phyloP scores from a whole-genome alignment of 768 basidiomycete genomes.

The Obba rivulosa region DNA sequence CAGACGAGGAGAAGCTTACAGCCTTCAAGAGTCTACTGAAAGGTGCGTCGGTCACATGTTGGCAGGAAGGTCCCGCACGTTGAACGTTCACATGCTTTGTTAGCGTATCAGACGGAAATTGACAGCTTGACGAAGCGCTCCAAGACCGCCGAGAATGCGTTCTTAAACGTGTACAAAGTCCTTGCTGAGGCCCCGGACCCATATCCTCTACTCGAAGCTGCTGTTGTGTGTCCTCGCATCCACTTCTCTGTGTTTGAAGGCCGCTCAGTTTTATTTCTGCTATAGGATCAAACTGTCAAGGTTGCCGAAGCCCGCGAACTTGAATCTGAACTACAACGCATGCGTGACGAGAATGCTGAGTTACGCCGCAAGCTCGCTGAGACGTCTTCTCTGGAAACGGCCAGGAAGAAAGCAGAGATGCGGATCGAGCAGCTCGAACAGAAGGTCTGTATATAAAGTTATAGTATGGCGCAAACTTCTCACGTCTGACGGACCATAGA shows the following conservation, averaged over 20 bases:
- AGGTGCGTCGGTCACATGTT: conserved; percentile 36
- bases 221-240: conserved; percentile 53
- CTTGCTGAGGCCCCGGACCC: conserved; percentile 97
- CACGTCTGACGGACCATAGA: conserved; percentile 40
- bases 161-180: conserved; percentile 95
- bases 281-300: conserved; percentile 89
- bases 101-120: conserved; percentile 95
- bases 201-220: conserved; percentile 91
- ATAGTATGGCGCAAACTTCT: background rate
- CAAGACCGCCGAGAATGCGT: conserved; percentile 90
- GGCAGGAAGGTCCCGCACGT: background rate
- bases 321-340: conserved; percentile 64
- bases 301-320: conserved; percentile 75
- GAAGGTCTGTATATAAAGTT: conserved; percentile 50
- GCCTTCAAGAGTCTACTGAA: conserved; percentile 90
- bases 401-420: conserved; percentile 70
- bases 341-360: conserved; percentile 80
- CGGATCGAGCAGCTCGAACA: conserved; percentile 77
- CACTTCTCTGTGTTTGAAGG: background rate
- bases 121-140: conserved; percentile 92
- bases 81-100: background rate
- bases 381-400: conserved; percentile 52
- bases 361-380: conserved; percentile 69
- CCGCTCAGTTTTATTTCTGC: background rate
- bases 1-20: conserved; percentile 82